A percentile compares a stretch with the other conserved stretches of the same genome.
These are phyloP conservation scores for Penicillium freii DNA, from an alignment of 2,329 filamentous ascomycete species.

Conservation along the genomic window DNA sequence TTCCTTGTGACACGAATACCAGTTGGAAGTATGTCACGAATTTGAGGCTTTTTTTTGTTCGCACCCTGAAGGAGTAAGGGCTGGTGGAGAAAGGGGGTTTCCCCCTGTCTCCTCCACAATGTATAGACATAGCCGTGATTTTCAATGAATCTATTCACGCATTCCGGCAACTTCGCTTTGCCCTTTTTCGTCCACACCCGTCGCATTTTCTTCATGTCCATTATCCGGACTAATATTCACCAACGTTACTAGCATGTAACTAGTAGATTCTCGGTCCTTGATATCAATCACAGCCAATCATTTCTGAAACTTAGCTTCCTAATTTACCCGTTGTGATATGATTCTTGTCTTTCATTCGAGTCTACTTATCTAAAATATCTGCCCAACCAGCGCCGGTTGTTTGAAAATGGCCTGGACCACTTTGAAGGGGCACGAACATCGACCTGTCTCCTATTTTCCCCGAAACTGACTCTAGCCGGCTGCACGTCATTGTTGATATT, in stretches of 20 bases:
- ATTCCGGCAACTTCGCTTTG: background rate
- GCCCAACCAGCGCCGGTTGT: slow-evolving; percentile 14
- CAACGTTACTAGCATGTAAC: slow-evolving; percentile 7
- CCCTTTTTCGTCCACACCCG: slow-evolving; percentile 5
- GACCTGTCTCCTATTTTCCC: slow-evolving; percentile 22
- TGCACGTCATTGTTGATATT: slow-evolving; percentile 19
- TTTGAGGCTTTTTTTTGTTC: slow-evolving; percentile 13
- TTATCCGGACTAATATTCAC: slow-evolving; percentile 22
- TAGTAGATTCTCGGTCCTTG: slow-evolving; percentile 3
- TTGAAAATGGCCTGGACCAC: slow-evolving; percentile 19
- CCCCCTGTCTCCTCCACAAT: slow-evolving; percentile 14
- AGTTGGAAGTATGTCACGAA: slow-evolving; percentile 7
- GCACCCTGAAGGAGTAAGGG: slow-evolving; percentile 14
- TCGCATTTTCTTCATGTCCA: slow-evolving; percentile 8
- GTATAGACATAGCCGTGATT: slow-evolving; percentile 1
- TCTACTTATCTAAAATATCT: slow-evolving; percentile 12
- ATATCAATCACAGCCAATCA: slow-evolving; percentile 15
- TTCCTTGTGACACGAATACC: slow-evolving; percentile 14
- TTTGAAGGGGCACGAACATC: slow-evolving; percentile 11
- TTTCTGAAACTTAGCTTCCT: slow-evolving; percentile 19
- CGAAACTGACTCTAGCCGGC: slow-evolving; percentile 8
- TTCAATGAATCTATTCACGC: slow-evolving; percentile 5
- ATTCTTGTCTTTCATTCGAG: slow-evolving; percentile 6
- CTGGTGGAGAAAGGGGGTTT: slow-evolving; percentile 15
- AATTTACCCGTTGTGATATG: slow-evolving; percentile 24